A percentile compares a stretch with the other conserved stretches of the same genome.
Conservation (phyloP, 2,329 filamentous ascomycete species). For the Periconia digitata region DNA sequence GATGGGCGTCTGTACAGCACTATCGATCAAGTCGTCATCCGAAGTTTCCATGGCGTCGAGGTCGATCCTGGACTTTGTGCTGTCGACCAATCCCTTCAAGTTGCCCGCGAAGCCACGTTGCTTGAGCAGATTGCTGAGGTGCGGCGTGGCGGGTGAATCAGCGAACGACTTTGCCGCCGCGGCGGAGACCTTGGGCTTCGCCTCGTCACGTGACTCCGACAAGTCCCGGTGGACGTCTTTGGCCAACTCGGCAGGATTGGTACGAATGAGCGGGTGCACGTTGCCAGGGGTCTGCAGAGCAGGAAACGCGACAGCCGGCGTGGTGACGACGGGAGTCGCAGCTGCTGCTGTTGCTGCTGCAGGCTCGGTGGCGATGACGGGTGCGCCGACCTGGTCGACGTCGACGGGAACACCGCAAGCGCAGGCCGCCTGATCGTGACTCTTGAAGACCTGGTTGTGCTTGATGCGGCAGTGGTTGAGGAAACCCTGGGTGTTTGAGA, state of each 20-base stretch:
- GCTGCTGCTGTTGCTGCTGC: not conserved
- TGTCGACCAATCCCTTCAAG: constrained; percentile 40
- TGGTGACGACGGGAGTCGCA: constrained; percentile 21
- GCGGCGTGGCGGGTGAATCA: constrained; percentile 45
- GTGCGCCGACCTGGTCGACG: constrained; percentile 55
- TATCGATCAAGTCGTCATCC: constrained; percentile 39
- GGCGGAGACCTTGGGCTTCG: constrained; percentile 13
- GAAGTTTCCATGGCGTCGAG: constrained; percentile 37
- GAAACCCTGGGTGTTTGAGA: constrained; percentile 97
- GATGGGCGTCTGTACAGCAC: constrained; percentile 31
- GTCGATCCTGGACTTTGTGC: constrained; percentile 40
- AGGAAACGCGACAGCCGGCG: constrained; percentile 33
- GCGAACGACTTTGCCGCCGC: constrained; percentile 29
- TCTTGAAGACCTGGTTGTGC: constrained; percentile 90
- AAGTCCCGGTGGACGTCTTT: constrained; percentile 37
- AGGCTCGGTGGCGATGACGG: constrained; percentile 35
- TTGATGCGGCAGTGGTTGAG: constrained; percentile 98
- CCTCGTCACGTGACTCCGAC: constrained; percentile 19
- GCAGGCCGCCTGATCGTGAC: constrained; percentile 89
- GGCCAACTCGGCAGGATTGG: constrained; percentile 27
- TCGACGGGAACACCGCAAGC: constrained; percentile 84
- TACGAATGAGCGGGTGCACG: constrained; percentile 39
- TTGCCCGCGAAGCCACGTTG: constrained; percentile 48
- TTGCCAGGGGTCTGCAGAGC: constrained; percentile 31
- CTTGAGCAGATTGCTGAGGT: constrained; percentile 42